A percentile compares a stretch with the other conserved stretches of the same genome.
Conservation (phyloP, 441 rosid genomes). For the Adansonia madagascariensis region DNA sequence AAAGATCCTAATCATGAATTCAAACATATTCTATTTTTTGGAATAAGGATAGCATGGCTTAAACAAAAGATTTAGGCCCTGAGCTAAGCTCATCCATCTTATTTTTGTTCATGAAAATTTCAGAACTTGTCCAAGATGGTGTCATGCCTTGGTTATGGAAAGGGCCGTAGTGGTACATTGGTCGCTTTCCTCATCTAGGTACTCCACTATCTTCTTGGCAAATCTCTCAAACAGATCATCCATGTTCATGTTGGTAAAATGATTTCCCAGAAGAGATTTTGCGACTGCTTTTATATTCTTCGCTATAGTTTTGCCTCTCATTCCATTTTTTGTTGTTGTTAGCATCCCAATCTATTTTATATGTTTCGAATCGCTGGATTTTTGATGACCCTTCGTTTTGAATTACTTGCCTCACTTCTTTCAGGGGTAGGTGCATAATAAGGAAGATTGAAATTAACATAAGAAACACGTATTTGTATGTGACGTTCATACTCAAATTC, state of each 20-base stretch:
- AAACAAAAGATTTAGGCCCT: too few species aligned
- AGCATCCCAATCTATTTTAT: slow-evolving; percentile 30
- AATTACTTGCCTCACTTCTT: slow-evolving; percentile 25
- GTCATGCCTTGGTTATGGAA: slow-evolving; percentile 23
- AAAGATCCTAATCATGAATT: too few species aligned
- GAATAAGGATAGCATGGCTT: too few species aligned
- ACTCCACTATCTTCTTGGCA: slow-evolving; percentile 17
- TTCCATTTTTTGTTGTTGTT: background rate
- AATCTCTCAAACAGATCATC: slow-evolving; percentile 31
- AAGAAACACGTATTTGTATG: too few species aligned
- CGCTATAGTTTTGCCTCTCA: slow-evolving; percentile 26
- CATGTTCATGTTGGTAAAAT: slow-evolving; percentile 24
- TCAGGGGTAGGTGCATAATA: slow-evolving; percentile 19
- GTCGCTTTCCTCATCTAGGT: slow-evolving; percentile 17
- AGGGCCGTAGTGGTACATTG: slow-evolving; percentile 22
- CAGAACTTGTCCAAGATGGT: background rate
- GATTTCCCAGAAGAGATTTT: slow-evolving; percentile 27
- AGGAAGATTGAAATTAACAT: slow-evolving; percentile 19
- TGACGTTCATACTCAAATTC: too few species aligned
- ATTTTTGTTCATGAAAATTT: background rate
- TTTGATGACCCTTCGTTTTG: slow-evolving; percentile 21
- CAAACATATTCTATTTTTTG: too few species aligned
- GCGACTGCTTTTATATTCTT: slow-evolving; percentile 22
- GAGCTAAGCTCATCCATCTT: background rate
- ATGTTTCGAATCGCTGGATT: slow-evolving; percentile 8